phyloP scores from a whole-genome alignment of 2,329 filamentous ascomycete genomes.

The Neobulgaria alba region DNA sequence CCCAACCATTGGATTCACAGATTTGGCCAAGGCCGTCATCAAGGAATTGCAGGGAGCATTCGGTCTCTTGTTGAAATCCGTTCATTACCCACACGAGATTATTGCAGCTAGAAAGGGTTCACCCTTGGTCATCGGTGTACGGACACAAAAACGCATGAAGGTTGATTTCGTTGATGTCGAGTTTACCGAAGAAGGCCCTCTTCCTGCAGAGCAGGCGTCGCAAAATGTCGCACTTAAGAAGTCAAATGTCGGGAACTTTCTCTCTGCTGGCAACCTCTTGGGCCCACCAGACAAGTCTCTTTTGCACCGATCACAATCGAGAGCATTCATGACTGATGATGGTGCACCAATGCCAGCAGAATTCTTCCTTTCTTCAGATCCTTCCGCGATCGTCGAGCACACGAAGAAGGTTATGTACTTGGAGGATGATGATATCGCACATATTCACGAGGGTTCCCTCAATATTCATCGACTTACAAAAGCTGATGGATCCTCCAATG shows the following conservation, averaged over 20 bases:
- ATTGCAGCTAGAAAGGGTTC: constrained; percentile 98
- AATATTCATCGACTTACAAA: constrained; percentile 99
- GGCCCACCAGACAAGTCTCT: constrained; percentile 95
- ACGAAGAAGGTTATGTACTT: constrained; percentile 99
- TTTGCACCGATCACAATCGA: constrained; percentile 94
- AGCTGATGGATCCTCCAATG: constrained; percentile 92
- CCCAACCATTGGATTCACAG: constrained; percentile 89
- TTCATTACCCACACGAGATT: constrained; percentile 96
- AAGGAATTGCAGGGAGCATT: constrained; percentile 97
- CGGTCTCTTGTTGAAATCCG: constrained; percentile 93
- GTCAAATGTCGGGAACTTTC: constrained; percentile 55
- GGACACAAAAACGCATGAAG: constrained; percentile 98
- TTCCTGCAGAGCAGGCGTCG: constrained; percentile 87
- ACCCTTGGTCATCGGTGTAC: constrained; percentile 91
- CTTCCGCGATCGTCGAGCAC: constrained; percentile 97
- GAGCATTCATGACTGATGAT: constrained; percentile 97
- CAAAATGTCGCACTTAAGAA: constrained; percentile 98
- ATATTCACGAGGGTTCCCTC: constrained; percentile 97
- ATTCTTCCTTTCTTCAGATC: constrained; percentile 98
- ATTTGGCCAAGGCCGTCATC: constrained; percentile 94
- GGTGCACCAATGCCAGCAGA: constrained; percentile 96
- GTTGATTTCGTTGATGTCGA: constrained; percentile 99
- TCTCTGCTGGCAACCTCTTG: constrained; percentile 61
- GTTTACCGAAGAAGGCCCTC: constrained; percentile 72
- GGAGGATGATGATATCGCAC: constrained; percentile 98